Evolutionary conservation across 176 grass and related monocot species (phyloP).

Genomic region (Secale cereale): DNA sequence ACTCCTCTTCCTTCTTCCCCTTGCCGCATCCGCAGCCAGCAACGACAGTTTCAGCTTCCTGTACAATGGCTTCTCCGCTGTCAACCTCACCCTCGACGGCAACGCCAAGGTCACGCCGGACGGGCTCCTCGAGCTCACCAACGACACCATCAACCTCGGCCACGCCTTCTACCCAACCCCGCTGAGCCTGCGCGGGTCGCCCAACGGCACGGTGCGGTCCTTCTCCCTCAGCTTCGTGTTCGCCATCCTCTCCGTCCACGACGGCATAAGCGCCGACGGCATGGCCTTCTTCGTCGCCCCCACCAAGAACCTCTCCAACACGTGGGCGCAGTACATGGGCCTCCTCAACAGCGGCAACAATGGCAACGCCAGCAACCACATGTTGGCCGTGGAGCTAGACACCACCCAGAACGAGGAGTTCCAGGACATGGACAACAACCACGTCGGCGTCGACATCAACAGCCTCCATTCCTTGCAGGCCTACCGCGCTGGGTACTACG

Average conservation of each 20-base stretch:
- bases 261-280: conserved; percentile 28
- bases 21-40: not conserved
- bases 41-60: conserved; percentile 2
- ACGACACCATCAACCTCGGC: conserved; percentile 27
- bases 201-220: conserved; percentile 8
- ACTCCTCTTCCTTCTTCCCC: not conserved
- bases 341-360: conserved; percentile 32
- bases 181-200: not conserved
- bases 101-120: conserved; percentile 25
- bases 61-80: conserved; percentile 37
- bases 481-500: conserved; percentile 16
- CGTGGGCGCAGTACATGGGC: conserved; percentile 36
- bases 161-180: conserved; percentile 43
- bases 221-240: conserved; percentile 41
- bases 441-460: conserved; percentile 31
- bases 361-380: conserved; percentile 33
- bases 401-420: conserved; percentile 38
- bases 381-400: conserved; percentile 35
- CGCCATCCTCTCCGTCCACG: conserved; percentile 29
- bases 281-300: conserved; percentile 46
- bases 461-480: conserved; percentile 16
- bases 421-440: conserved; percentile 36
- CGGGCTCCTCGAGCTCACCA: conserved; percentile 40
- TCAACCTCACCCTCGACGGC: conserved; percentile 37
- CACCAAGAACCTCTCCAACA: conserved; percentile 35